Evolutionary conservation across 306 rosid genomes (phyloP).

Genomic region (Medicago ruthenica): DNA sequence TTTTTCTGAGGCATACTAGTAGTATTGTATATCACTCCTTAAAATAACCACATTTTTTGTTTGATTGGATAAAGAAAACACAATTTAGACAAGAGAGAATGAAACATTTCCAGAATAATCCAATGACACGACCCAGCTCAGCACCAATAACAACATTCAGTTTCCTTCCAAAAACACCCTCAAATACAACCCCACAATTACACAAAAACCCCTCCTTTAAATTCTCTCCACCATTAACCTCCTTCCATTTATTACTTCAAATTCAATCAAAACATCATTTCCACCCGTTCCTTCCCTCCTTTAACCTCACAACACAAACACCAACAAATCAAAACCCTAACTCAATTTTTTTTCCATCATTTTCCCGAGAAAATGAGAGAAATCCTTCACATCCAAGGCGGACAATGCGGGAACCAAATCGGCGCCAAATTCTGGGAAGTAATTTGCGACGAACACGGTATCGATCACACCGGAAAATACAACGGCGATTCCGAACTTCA

Average conservation of each 20-base stretch:
- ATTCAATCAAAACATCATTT: neutral
- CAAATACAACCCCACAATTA: neutral
- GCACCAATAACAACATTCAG: too few relatives aligned
- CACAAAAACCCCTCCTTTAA: conserved; percentile 29
- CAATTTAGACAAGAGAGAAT: neutral
- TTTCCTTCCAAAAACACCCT: conserved; percentile 35
- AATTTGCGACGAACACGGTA: conserved; percentile 58
- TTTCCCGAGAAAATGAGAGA: conserved; percentile 51
- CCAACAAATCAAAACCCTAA: conserved; percentile 20
- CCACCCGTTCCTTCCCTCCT: conserved; percentile 4
- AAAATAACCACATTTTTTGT: too few relatives aligned
- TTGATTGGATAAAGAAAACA: too few relatives aligned
- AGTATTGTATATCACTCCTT: too few relatives aligned
- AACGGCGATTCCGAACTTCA: conserved; percentile 55
- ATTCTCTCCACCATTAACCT: conserved; percentile 31
- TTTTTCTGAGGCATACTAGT: too few relatives aligned
- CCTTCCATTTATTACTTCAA: neutral
- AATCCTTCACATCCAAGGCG: conserved; percentile 59
- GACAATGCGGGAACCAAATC: conserved; percentile 62
- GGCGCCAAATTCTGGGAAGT: conserved; percentile 63
- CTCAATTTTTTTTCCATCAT: neutral
- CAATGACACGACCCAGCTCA: neutral
- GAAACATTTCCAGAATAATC: neutral
- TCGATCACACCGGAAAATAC: conserved; percentile 54
- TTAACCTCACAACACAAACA: neutral